phyloP scores from a whole-genome alignment of 768 basidiomycete genomes.

The Tricholomella constricta region DNA sequence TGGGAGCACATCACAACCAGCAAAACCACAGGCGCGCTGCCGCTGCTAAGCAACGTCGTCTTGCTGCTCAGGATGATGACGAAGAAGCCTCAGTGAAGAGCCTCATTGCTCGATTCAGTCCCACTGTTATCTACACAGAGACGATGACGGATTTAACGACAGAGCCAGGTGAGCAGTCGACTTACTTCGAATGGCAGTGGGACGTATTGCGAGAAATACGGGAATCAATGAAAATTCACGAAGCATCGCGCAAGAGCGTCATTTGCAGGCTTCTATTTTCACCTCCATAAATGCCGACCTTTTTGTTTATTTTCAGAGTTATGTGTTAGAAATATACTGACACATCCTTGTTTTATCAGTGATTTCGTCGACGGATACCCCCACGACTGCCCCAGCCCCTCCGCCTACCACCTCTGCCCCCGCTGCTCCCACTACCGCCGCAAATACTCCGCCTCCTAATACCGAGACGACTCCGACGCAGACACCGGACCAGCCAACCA shows the following conservation, averaged over 20 bases:
- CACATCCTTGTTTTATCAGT: not conserved
- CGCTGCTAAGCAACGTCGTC: constrained; percentile 18
- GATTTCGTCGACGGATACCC: not conserved
- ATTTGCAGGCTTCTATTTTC: too few relatives aligned
- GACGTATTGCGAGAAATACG: not conserved
- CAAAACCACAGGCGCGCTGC: constrained; percentile 17
- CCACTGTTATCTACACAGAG: constrained; percentile 16
- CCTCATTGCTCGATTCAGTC: constrained; percentile 21
- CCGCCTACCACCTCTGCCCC: not conserved
- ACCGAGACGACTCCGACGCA: not conserved
- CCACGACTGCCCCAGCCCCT: constrained; percentile 1
- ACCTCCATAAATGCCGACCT: too few relatives aligned
- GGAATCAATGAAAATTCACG: not conserved
- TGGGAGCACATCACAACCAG: constrained; percentile 14
- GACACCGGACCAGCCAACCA: not conserved
- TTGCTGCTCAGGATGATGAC: constrained; percentile 9
- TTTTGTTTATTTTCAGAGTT: not conserved
- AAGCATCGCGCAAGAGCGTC: too few relatives aligned
- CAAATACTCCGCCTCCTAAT: not conserved
- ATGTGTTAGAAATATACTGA: constrained; percentile 1
- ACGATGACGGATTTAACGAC: constrained; percentile 4
- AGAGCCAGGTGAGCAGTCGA: constrained; percentile 3
- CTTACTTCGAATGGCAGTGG: not conserved
- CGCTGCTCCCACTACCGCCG: not conserved
- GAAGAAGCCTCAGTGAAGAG: constrained; percentile 12